A percentile compares a stretch with the other conserved stretches of the same genome.
phyloP scores from a whole-genome alignment of 1,284 basidiomycete species.

The Cutaneotrichosporon sp. region DNA sequence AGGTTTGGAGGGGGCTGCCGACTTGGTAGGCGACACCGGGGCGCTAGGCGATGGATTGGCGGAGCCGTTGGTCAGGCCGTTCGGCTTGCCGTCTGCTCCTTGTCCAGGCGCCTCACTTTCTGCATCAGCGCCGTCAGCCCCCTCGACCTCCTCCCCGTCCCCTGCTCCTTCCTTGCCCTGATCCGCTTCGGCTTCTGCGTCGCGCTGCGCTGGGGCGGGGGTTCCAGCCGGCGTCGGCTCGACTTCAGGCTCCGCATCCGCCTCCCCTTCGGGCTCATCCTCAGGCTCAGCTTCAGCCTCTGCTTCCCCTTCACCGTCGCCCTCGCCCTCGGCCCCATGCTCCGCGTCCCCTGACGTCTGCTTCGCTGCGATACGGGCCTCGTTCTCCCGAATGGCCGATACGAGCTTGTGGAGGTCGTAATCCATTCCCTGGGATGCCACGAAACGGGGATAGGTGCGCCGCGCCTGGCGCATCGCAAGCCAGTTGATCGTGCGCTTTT shows the following conservation, averaged over 20 bases:
- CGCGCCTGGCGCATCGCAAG: constrained; percentile 35
- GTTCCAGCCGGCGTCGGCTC: background rate
- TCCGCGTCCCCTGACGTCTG: background rate
- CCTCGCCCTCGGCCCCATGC: background rate
- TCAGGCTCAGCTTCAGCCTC: constrained; percentile 8
- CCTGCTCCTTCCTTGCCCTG: too few relatives aligned
- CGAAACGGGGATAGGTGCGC: constrained; percentile 27
- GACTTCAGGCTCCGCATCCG: background rate
- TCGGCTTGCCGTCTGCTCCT: background rate
- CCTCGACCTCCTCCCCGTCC: background rate
- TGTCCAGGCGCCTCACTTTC: background rate
- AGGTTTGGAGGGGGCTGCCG: too few relatives aligned
- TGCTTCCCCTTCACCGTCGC: constrained; percentile 1
- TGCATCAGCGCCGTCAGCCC: constrained; percentile 1
- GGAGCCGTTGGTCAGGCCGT: too few relatives aligned
- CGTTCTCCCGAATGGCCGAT: constrained; percentile 15
- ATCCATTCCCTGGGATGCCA: constrained; percentile 18
- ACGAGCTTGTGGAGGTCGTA: constrained; percentile 31
- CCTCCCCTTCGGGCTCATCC: constrained; percentile 1
- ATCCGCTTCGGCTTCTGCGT: background rate
- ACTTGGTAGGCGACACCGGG: background rate
- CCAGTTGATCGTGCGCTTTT: constrained; percentile 36
- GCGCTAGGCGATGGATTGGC: too few relatives aligned
- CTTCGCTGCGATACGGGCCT: background rate
- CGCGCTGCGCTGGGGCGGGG: background rate